Conservation (phyloP, 1,284 basidiomycete species). For the Cryptococcus maquisensis region DNA sequence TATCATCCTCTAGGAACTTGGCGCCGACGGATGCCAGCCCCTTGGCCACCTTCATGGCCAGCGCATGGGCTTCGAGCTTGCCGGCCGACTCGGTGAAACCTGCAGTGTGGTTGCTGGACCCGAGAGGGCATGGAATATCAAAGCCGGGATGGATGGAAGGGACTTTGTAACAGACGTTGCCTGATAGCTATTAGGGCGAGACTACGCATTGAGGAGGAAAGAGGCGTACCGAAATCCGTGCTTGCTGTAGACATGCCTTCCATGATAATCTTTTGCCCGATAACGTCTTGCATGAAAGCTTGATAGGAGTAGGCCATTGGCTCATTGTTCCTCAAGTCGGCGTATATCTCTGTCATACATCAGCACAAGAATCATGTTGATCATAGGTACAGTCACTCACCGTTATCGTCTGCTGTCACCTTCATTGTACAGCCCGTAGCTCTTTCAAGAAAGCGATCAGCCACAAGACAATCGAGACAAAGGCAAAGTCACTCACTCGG, state of each 20-base stretch:
- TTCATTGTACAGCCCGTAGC: constrained; percentile 25
- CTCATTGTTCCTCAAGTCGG: constrained; percentile 28
- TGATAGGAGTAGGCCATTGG: constrained; percentile 22
- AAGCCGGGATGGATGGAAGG: constrained; percentile 26
- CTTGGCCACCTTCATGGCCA: constrained; percentile 40
- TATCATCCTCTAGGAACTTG: constrained; percentile 38
- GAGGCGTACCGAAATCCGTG: constrained; percentile 23
- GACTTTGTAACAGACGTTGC: constrained; percentile 27
- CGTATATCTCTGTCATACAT: constrained; percentile 14
- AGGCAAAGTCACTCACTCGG: constrained; percentile 12
- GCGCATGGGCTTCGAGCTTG: constrained; percentile 29
- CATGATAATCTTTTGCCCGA: constrained; percentile 19
- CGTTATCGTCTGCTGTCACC: constrained; percentile 13
- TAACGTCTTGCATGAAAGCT: constrained; percentile 23
- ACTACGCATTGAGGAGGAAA: not conserved
- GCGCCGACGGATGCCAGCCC: constrained; percentile 42
- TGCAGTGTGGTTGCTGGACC: constrained; percentile 27
- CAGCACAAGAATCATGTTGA: not conserved
- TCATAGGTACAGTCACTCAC: constrained; percentile 5
- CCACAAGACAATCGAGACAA: no score
- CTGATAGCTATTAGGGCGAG: not conserved
- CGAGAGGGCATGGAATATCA: constrained; percentile 17
- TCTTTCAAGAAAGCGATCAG: constrained; percentile 36
- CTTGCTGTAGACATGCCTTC: constrained; percentile 26
- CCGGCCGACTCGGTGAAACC: constrained; percentile 27